Conservation (phyloP, 2,329 filamentous ascomycete species). For the Lasiodiplodia citricola region DNA sequence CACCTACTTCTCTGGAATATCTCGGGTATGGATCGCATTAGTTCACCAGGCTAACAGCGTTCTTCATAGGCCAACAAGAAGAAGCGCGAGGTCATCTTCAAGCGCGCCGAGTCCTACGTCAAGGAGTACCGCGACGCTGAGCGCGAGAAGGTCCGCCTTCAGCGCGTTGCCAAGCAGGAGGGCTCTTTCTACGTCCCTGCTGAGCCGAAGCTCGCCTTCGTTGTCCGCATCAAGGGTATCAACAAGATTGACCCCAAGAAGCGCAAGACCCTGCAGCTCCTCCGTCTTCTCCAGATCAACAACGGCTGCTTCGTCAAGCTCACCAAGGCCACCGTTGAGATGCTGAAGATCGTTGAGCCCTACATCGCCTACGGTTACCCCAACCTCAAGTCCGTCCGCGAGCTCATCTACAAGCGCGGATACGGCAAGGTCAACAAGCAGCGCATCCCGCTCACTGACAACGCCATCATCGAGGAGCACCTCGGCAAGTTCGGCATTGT, state of each 20-base stretch:
- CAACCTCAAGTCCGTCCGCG: slow-evolving; percentile 98
- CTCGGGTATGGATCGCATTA: slow-evolving; percentile 33
- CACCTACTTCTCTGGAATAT: slow-evolving; percentile 37
- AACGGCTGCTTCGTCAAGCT: slow-evolving; percentile 97
- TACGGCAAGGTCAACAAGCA: slow-evolving; percentile 99
- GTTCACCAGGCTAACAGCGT: slow-evolving; percentile 40
- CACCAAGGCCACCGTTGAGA: slow-evolving; percentile 97
- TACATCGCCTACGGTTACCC: slow-evolving; percentile 99
- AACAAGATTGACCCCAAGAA: slow-evolving; percentile 99
- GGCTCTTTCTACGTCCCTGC: slow-evolving; percentile 94
- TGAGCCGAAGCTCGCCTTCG: slow-evolving; percentile 95
- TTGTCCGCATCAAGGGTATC: slow-evolving; percentile 99
- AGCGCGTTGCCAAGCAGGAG: slow-evolving; percentile 86
- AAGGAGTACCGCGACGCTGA: slow-evolving; percentile 99
- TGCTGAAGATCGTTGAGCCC: slow-evolving; percentile 98
- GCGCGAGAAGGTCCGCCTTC: slow-evolving; percentile 96
- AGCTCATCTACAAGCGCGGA: slow-evolving; percentile 97
- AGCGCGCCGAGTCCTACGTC: slow-evolving; percentile 99
- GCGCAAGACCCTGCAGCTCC: slow-evolving; percentile 99
- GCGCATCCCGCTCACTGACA: slow-evolving; percentile 94
- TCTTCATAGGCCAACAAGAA: slow-evolving; percentile 86
- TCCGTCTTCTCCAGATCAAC: slow-evolving; percentile 99
- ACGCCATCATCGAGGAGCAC: slow-evolving; percentile 94
- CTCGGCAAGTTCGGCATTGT: slow-evolving; percentile 99
- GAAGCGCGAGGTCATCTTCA: slow-evolving; percentile 99